These are phyloP conservation scores for Pseudogymnoascus sp. DNA, from an alignment of 2,329 filamentous ascomycete genomes.

Conservation along the genomic window DNA sequence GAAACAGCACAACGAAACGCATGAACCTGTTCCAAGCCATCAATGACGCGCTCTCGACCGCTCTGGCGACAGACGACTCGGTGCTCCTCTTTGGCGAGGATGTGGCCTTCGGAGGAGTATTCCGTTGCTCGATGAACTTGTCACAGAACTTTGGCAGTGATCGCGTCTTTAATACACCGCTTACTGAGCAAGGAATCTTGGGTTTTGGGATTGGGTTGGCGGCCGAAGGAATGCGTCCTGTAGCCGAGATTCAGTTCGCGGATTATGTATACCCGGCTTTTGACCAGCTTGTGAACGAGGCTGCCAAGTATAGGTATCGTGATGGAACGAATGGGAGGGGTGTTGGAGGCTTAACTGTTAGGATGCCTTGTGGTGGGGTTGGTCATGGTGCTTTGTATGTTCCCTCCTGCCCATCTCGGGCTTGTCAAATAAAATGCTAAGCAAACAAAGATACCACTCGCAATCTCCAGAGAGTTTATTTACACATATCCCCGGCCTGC, in stretches of 20 bases:
- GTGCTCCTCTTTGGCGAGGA: constrained; percentile 94
- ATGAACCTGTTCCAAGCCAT: constrained; percentile 93
- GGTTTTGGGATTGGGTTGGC: constrained; percentile 89
- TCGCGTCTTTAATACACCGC: constrained; percentile 90
- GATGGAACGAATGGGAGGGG: constrained; percentile 47
- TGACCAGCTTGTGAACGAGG: constrained; percentile 71
- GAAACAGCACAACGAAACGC: constrained; percentile 65
- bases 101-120: constrained; percentile 93
- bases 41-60: constrained; percentile 79
- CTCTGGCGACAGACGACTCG: constrained; percentile 72
- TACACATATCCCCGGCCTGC: constrained; percentile 59
- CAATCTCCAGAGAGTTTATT: constrained; percentile 66
- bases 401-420: not conserved
- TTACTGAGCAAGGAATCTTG: constrained; percentile 89
- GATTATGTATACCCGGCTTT: constrained; percentile 72
- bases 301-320: constrained; percentile 61
- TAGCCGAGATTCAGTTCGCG: constrained; percentile 80
- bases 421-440: constrained; percentile 9
- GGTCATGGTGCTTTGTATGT: constrained; percentile 60
- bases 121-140: constrained; percentile 86
- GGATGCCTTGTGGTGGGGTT: constrained; percentile 65
- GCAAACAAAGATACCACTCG: constrained; percentile 48
- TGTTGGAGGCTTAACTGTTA: constrained; percentile 57
- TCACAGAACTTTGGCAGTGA: constrained; percentile 79
- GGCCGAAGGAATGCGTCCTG: constrained; percentile 81